Conservation (phyloP, 805 yeast species). For the Wickerhamiella cacticola region DNA sequence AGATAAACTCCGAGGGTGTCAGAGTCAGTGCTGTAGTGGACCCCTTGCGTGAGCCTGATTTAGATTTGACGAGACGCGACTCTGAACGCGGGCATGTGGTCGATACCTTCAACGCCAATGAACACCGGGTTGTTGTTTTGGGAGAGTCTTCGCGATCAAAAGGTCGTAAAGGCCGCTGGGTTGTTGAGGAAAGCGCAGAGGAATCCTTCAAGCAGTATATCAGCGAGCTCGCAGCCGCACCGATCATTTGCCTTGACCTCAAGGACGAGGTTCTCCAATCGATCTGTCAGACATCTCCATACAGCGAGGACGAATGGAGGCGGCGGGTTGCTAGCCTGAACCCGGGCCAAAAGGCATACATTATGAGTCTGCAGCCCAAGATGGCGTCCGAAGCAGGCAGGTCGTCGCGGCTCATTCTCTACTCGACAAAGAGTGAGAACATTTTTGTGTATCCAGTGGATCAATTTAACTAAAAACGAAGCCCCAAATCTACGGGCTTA, state of each 20-base stretch:
- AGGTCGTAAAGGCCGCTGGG: constrained; percentile 61
- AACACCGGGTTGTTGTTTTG: constrained; percentile 37
- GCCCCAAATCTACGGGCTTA: no score
- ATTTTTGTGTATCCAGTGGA: constrained; percentile 56
- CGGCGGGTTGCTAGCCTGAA: constrained; percentile 73
- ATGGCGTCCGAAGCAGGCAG: constrained; percentile 57
- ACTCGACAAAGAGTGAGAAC: constrained; percentile 66
- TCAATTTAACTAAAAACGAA: constrained; percentile 26
- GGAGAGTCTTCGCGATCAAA: constrained; percentile 69
- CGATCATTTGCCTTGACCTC: constrained; percentile 65
- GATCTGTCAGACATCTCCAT: constrained; percentile 34
- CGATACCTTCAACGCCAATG: not conserved
- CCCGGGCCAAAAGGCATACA: constrained; percentile 74
- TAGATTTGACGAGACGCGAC: not conserved
- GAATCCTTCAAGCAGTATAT: constrained; percentile 46
- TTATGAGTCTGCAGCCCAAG: constrained; percentile 58
- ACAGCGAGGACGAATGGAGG: constrained; percentile 39
- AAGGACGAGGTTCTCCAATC: constrained; percentile 77
- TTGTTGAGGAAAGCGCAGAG: constrained; percentile 66
- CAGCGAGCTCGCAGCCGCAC: constrained; percentile 47
- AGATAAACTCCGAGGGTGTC: not conserved
- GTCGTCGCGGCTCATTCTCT: constrained; percentile 57
- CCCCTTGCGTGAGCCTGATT: constrained; percentile 17
- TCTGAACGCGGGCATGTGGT: constrained; percentile 3
- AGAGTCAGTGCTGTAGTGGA: constrained; percentile 1